Conservation (phyloP, 176 grass and related monocot genomes). For the Rhynchospora pubera region DNA sequence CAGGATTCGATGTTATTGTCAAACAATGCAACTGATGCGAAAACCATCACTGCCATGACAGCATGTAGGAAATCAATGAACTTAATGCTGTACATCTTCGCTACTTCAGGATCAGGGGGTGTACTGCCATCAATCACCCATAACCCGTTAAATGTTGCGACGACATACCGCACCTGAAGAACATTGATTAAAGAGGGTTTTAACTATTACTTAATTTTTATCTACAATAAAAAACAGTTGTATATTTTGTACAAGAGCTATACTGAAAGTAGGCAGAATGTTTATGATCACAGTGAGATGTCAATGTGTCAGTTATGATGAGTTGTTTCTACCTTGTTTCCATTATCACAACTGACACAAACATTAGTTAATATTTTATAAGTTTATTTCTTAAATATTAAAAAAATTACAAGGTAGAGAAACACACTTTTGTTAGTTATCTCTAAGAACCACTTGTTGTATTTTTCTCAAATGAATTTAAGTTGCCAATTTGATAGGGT, state of each 20-base stretch:
- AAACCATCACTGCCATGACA: slow-evolving; percentile 4
- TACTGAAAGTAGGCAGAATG: too few species aligned
- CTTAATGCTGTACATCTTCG: background rate
- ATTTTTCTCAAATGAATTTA: background rate
- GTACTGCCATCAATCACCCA: slow-evolving; percentile 10
- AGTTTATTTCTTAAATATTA: too few species aligned
- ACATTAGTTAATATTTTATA: too few species aligned
- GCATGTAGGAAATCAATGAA: slow-evolving; percentile 31
- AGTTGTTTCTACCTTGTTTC: too few species aligned
- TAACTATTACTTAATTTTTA: background rate
- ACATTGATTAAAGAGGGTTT: background rate
- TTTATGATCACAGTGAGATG: too few species aligned
- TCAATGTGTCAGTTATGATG: too few species aligned
- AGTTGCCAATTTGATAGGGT: background rate
- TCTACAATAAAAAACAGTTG: too few species aligned
- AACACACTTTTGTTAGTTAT: background rate
- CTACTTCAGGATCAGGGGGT: background rate
- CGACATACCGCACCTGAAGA: slow-evolving; percentile 14
- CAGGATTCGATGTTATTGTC: slow-evolving; percentile 23
- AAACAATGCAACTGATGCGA: slow-evolving; percentile 6
- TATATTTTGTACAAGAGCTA: too few species aligned
- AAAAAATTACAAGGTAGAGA: background rate
- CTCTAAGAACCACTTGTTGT: background rate
- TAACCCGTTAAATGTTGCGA: slow-evolving; percentile 19
- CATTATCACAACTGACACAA: too few species aligned